Evolutionary conservation across 306 rosid species (phyloP).

Genomic region (Dalbergia oliveri): DNA sequence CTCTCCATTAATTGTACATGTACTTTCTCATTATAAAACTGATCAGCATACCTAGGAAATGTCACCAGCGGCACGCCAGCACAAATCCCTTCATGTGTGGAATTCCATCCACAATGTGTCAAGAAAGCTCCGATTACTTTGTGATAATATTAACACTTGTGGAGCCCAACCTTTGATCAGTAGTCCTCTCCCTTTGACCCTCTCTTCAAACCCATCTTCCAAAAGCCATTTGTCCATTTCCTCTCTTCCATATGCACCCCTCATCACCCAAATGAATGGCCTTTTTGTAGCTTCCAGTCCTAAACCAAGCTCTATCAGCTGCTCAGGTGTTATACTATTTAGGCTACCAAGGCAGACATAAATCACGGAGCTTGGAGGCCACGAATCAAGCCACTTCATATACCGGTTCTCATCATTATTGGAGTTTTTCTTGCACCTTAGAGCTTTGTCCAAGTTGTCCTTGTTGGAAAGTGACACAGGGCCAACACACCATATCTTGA

Average conservation of each 20-base stretch:
- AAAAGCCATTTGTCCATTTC: slow-evolving; percentile 54
- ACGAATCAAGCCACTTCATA: slow-evolving; percentile 62
- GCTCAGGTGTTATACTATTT: slow-evolving; percentile 45
- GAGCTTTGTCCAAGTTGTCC: slow-evolving; percentile 40
- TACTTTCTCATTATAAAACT: too few relatives aligned
- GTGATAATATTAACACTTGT: slow-evolving; percentile 61
- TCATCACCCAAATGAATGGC: slow-evolving; percentile 71
- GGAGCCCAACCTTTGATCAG: slow-evolving; percentile 67
- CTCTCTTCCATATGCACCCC: slow-evolving; percentile 47
- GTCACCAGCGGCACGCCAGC: slow-evolving; percentile 59
- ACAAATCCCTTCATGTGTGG: slow-evolving; percentile 60
- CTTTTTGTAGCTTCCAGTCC: slow-evolving; percentile 66
- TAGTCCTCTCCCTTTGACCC: slow-evolving; percentile 55
- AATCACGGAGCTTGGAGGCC: slow-evolving; percentile 52
- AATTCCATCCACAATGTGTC: slow-evolving; percentile 75
- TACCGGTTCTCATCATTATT: slow-evolving; percentile 50
- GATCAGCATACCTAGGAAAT: slow-evolving; percentile 61
- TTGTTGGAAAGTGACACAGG: slow-evolving; percentile 55
- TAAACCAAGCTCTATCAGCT: slow-evolving; percentile 59
- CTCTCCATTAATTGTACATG: too few relatives aligned
- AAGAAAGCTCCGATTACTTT: slow-evolving; percentile 56
- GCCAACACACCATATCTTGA: slow-evolving; percentile 61
- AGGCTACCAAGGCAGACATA: slow-evolving; percentile 74
- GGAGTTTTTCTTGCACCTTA: slow-evolving; percentile 53
- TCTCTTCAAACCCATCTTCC: slow-evolving; percentile 55